These are phyloP conservation scores for Calocybe cyanea DNA, from an alignment of 768 basidiomycete genomes.

Conservation along the genomic window DNA sequence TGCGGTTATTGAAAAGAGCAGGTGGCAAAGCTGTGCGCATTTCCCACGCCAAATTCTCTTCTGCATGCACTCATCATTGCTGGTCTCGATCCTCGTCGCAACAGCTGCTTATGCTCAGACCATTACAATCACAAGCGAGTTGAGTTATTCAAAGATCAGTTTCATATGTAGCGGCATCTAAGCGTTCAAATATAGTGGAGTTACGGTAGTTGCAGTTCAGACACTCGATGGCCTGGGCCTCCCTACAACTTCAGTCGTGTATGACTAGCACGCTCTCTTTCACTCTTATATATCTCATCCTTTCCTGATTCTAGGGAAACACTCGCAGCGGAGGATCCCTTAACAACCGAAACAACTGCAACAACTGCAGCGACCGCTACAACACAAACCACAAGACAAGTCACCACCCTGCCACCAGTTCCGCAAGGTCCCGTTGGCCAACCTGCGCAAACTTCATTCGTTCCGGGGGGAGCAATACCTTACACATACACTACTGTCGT, in stretches of 20 bases:
- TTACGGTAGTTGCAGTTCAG: constrained; percentile 45
- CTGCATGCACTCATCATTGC: too few species aligned
- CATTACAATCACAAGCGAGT: constrained; percentile 44
- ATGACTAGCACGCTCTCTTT: neutral
- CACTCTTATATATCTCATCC: neutral
- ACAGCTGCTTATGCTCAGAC: constrained; percentile 37
- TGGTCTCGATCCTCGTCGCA: too few species aligned
- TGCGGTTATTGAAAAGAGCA: too few species aligned
- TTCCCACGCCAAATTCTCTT: too few species aligned
- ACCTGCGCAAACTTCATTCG: constrained; percentile 34
- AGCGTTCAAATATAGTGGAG: constrained; percentile 28
- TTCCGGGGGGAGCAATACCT: constrained; percentile 45
- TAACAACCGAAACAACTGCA: constrained; percentile 20
- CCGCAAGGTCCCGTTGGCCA: constrained; percentile 57
- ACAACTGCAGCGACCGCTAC: constrained; percentile 18
- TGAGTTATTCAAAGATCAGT: constrained; percentile 15
- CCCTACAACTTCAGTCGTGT: constrained; percentile 15
- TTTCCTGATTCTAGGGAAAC: constrained; percentile 18
- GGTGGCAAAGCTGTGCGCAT: too few species aligned
- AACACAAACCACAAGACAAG: too few species aligned
- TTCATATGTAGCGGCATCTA: constrained; percentile 3
- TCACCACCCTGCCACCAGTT: constrained; percentile 18
- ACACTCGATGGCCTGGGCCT: constrained; percentile 9
- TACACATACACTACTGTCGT: constrained; percentile 49
- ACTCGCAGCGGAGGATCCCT: constrained; percentile 9